phyloP scores from a whole-genome alignment of 1,284 basidiomycete genomes.

The Ceratobasidium sp. region DNA sequence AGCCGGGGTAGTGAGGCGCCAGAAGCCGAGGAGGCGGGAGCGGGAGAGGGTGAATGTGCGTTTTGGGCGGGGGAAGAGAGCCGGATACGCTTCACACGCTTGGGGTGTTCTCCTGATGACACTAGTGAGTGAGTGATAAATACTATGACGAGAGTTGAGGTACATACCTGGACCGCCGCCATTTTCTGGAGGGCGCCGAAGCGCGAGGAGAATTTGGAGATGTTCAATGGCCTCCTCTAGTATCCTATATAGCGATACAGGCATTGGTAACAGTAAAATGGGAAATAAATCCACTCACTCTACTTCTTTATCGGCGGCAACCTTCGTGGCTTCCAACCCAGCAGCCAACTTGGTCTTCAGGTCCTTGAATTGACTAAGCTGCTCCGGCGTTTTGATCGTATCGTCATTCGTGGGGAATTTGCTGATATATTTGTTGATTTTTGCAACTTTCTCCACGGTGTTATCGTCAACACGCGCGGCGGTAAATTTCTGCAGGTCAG shows the following conservation, averaged over 20 bases:
- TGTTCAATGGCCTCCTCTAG: slow-evolving; percentile 76
- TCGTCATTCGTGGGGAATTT: slow-evolving; percentile 75
- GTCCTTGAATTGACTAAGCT: slow-evolving; percentile 69
- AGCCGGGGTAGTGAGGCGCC: slow-evolving; percentile 26
- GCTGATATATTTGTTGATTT: slow-evolving; percentile 74
- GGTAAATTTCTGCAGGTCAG: slow-evolving; percentile 66
- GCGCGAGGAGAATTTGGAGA: slow-evolving; percentile 71
- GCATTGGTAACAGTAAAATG: slow-evolving; percentile 35
- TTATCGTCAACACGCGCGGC: slow-evolving; percentile 67
- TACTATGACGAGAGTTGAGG: slow-evolving; percentile 12
- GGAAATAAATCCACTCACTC: slow-evolving; percentile 60
- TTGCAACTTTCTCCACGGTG: slow-evolving; percentile 68
- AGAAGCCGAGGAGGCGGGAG: slow-evolving; percentile 48
- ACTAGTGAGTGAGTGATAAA: slow-evolving; percentile 36
- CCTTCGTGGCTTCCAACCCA: slow-evolving; percentile 70
- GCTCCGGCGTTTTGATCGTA: slow-evolving; percentile 66
- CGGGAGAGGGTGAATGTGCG: slow-evolving; percentile 59
- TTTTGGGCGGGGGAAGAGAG: slow-evolving; percentile 65
- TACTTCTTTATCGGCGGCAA: slow-evolving; percentile 67
- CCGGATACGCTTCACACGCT: slow-evolving; percentile 77
- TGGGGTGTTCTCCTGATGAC: slow-evolving; percentile 59
- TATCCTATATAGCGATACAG: slow-evolving; percentile 58
- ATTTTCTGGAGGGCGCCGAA: slow-evolving; percentile 72
- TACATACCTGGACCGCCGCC: slow-evolving; percentile 62
- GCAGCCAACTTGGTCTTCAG: slow-evolving; percentile 69